These are phyloP conservation scores for Pseudocercospora crystallina DNA, from an alignment of 2,329 filamentous ascomycete genomes.

Conservation along the genomic window DNA sequence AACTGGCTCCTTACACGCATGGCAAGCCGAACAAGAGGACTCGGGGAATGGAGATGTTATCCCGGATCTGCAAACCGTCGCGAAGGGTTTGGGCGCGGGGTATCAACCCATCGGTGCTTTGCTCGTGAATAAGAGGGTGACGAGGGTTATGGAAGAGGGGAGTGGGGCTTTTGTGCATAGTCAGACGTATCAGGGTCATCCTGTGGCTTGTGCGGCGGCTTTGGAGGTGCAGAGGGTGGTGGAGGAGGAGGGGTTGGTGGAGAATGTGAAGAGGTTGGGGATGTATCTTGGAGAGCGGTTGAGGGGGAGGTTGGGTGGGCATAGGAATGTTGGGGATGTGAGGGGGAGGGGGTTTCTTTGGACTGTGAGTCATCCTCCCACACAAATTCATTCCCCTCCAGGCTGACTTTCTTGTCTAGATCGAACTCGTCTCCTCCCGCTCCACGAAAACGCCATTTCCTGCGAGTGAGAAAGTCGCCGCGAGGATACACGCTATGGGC, in stretches of 20 bases:
- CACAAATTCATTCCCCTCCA: neutral
- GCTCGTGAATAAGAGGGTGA: conserved; percentile 51
- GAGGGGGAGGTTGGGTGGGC: conserved; percentile 39
- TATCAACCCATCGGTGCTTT: conserved; percentile 60
- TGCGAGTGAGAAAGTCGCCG: conserved; percentile 44
- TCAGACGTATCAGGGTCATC: conserved; percentile 58
- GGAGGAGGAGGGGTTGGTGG: conserved; percentile 53
- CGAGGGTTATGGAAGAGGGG: conserved; percentile 40
- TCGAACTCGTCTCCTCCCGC: conserved; percentile 58
- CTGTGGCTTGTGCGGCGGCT: conserved; percentile 60
- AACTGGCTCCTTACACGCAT: conserved; percentile 33
- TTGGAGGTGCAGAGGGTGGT: conserved; percentile 62
- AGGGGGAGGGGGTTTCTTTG: conserved; percentile 58
- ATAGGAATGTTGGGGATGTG: conserved; percentile 58
- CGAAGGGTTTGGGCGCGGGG: conserved; percentile 64
- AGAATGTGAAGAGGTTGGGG: conserved; percentile 56
- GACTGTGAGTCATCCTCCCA: conserved; percentile 30
- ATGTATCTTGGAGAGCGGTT: conserved; percentile 45
- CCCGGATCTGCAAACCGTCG: conserved; percentile 64
- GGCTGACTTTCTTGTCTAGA: conserved; percentile 35
- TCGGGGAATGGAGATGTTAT: conserved; percentile 39
- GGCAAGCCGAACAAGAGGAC: conserved; percentile 24
- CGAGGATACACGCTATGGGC: conserved; percentile 43
- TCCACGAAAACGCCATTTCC: conserved; percentile 53
- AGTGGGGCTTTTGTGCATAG: conserved; percentile 53